Conservation (phyloP, 2,329 filamentous ascomycete genomes). For the Penicillium corylophilum region DNA sequence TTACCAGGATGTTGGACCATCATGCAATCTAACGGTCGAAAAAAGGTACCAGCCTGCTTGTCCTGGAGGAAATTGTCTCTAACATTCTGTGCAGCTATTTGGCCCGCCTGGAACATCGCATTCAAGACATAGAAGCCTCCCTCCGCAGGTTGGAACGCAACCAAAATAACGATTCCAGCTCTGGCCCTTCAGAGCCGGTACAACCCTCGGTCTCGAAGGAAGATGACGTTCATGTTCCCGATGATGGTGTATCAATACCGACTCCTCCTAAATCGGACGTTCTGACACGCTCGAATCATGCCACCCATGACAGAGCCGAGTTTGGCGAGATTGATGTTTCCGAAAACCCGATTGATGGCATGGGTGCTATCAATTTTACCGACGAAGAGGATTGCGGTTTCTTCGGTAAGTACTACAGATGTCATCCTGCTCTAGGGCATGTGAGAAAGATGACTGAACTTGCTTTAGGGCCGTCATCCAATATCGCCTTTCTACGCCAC, state of each 20-base stretch:
- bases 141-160: conserved; percentile 6
- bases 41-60: conserved; percentile 29
- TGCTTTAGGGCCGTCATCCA: conserved; percentile 21
- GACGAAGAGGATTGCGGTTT: conserved; percentile 39
- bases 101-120: conserved; percentile 6
- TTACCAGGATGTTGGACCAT: conserved; percentile 39
- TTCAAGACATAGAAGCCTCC: conserved; percentile 6
- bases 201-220: neutral
- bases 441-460: neutral
- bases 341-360: conserved; percentile 36
- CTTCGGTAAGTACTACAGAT: conserved; percentile 28
- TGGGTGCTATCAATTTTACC: conserved; percentile 37
- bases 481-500: conserved; percentile 25
- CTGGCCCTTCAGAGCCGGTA: neutral
- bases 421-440: neutral
- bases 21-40: conserved; percentile 39
- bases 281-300: neutral
- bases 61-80: neutral
- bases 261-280: neutral
- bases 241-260: neutral
- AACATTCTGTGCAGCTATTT: conserved; percentile 1
- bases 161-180: neutral
- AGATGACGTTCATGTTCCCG: neutral
- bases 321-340: conserved; percentile 13
- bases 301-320: conserved; percentile 1